Percentiles rank a stretch among this genome's conserved stretches.
phyloP scores from a whole-genome alignment of 208 protist species.

The Acanthamoeba pearcei region DNA sequence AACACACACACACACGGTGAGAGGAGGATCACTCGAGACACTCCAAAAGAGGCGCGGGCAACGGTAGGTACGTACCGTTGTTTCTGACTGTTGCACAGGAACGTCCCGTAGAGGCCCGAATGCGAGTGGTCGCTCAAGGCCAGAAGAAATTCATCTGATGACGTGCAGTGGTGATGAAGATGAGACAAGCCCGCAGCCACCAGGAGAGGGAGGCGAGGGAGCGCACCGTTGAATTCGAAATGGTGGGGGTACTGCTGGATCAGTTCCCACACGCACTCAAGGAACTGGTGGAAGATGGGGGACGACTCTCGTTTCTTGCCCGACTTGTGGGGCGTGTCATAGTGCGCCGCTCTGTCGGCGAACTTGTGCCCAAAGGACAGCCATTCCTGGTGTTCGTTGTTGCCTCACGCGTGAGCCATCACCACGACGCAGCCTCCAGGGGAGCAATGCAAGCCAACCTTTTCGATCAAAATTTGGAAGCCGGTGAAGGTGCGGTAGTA shows the following conservation, averaged over 20 bases:
- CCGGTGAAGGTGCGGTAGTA: conserved; percentile 93
- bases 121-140: conserved; percentile 36
- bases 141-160: background rate
- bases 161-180: no score
- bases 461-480: conserved; percentile 93
- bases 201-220: background rate
- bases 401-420: background rate
- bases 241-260: conserved; percentile 92
- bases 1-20: background rate
- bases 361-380: conserved; percentile 92
- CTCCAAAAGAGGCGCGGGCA: background rate
- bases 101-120: conserved; percentile 54
- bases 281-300: conserved; percentile 92
- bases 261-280: conserved; percentile 97
- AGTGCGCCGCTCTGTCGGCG: conserved; percentile 89
- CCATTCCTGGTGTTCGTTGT: conserved; percentile 85
- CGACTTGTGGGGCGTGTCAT: conserved; percentile 43
- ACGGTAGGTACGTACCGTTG: background rate
- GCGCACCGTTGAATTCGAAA: conserved; percentile 7
- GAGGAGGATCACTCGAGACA: background rate
- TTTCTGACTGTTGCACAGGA: conserved; percentile 64
- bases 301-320: conserved; percentile 82
- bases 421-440: no score
- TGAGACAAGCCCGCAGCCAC: no score
- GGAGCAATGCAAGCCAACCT: conserved; percentile 74